phyloP scores from a whole-genome alignment of 176 grass and related monocot genomes.

The Triticum dicoccoides region DNA sequence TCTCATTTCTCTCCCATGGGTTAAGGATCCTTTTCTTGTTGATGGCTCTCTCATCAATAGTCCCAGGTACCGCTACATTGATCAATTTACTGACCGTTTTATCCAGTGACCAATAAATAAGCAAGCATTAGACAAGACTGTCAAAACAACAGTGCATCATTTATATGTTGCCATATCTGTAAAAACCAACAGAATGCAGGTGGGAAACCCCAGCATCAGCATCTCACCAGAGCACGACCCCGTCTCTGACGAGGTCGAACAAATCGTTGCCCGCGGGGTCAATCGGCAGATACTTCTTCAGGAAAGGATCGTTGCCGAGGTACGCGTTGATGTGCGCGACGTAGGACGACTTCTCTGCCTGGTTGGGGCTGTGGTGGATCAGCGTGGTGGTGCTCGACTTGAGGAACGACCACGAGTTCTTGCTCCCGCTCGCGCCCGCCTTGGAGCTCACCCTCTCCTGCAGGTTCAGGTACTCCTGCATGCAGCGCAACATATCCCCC shows the following conservation, averaged over 20 bases:
- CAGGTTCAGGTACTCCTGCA: conserved; percentile 80
- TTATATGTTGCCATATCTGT: not conserved
- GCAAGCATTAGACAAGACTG: not conserved
- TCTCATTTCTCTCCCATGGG: conserved; percentile 97
- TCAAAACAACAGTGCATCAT: not conserved
- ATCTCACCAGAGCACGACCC: conserved; percentile 6
- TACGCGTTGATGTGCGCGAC: conserved; percentile 94
- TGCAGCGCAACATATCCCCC: not conserved
- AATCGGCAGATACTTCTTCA: conserved; percentile 35
- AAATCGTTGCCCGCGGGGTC: not conserved
- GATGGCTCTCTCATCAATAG: conserved; percentile 98
- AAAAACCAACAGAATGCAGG: not conserved
- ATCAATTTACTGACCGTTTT: conserved; percentile 76
- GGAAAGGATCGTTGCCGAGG: conserved; percentile 68
- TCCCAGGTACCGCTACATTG: conserved; percentile 87
- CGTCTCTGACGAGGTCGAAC: not conserved
- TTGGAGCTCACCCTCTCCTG: conserved; percentile 54
- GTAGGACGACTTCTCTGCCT: conserved; percentile 88
- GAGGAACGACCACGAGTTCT: conserved; percentile 71
- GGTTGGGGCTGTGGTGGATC: conserved; percentile 88
- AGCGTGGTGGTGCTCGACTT: conserved; percentile 83
- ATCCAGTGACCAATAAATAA: not conserved
- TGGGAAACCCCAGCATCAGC: not conserved
- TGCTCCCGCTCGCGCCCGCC: conserved; percentile 28
- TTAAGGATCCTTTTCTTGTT: conserved; percentile 95